Conservation (phyloP, 768 basidiomycete genomes). For the Pleurotus giganteus region DNA sequence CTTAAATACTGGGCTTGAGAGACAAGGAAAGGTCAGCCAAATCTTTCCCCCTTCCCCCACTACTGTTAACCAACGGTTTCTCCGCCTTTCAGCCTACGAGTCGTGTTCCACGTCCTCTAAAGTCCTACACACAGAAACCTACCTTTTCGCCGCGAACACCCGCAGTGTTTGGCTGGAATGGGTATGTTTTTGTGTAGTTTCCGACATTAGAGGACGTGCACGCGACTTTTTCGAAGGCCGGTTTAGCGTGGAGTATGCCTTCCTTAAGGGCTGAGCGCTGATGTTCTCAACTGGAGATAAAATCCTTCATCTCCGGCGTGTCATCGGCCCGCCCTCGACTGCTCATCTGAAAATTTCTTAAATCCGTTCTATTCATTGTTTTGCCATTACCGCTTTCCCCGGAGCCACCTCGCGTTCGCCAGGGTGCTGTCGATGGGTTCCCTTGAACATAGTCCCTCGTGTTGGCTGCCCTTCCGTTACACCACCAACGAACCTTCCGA, state of each 20-base stretch:
- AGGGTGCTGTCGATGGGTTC: too few species aligned
- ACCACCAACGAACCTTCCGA: too few species aligned
- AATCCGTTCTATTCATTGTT: background rate
- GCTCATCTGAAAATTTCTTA: background rate
- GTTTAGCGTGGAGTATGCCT: background rate
- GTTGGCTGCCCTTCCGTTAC: too few species aligned
- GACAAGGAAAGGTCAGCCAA: background rate
- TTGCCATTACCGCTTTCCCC: background rate
- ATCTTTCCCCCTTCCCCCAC: background rate
- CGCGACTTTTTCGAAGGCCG: constrained; percentile 4
- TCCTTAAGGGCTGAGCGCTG: background rate
- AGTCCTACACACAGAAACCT: constrained; percentile 7
- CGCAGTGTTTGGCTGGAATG: background rate
- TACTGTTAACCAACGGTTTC: background rate
- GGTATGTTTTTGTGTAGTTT: constrained; percentile 12
- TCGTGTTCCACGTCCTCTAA: constrained; percentile 3
- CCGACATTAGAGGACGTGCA: constrained; percentile 9
- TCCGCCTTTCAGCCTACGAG: background rate
- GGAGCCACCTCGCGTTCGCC: too few species aligned
- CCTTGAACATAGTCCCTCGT: too few species aligned
- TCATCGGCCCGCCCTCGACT: background rate
- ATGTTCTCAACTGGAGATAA: background rate
- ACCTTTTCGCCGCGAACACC: background rate
- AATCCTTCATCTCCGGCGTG: background rate
- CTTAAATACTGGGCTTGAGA: background rate